These are phyloP conservation scores for Clavariopsis aquatica DNA, from an alignment of 495 filamentous ascomycete genomes.

Conservation along the genomic window DNA sequence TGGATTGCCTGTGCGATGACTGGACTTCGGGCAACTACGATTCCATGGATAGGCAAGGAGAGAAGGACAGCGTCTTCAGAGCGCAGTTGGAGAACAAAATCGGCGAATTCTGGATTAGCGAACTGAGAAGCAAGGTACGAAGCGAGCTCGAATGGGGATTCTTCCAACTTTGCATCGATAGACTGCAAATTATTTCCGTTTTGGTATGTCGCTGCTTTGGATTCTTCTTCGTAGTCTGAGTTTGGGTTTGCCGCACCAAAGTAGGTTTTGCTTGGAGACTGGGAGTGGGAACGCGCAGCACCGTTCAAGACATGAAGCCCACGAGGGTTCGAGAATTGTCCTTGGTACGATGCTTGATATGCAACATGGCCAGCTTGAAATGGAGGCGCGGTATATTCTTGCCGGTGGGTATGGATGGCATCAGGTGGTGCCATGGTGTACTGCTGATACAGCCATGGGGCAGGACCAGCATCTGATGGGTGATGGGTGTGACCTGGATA, in stretches of 20 bases:
- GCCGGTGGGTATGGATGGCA: slow-evolving; percentile 1
- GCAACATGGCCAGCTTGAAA: not conserved
- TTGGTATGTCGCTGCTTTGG: not conserved
- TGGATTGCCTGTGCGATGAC: slow-evolving; percentile 35
- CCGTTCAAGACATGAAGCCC: slow-evolving; percentile 11
- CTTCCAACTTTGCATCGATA: slow-evolving; percentile 9
- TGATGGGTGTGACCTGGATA: slow-evolving; percentile 40
- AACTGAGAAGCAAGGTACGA: slow-evolving; percentile 40
- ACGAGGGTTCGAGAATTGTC: slow-evolving; percentile 3
- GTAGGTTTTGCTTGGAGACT: slow-evolving; percentile 22
- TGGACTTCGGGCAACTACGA: slow-evolving; percentile 41
- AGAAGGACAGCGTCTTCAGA: slow-evolving; percentile 14
- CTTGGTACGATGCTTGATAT: slow-evolving; percentile 17
- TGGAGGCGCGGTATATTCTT: slow-evolving; percentile 10
- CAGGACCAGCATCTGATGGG: slow-evolving; percentile 35
- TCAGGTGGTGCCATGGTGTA: slow-evolving; percentile 27
- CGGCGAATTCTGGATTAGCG: slow-evolving; percentile 40
- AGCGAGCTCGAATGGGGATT: slow-evolving; percentile 18
- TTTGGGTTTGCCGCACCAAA: not conserved
- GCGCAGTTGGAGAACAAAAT: slow-evolving; percentile 39
- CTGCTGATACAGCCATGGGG: slow-evolving; percentile 23
- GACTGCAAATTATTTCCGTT: slow-evolving; percentile 9
- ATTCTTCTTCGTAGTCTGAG: slow-evolving; percentile 8
- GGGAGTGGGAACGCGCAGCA: slow-evolving; percentile 19
- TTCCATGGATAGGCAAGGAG: slow-evolving; percentile 39